Evolutionary conservation across 805 yeast genomes (phyloP), one percentile per base, ranked within the genome.

Genomic region (Clavispora carvajalis): DNA sequence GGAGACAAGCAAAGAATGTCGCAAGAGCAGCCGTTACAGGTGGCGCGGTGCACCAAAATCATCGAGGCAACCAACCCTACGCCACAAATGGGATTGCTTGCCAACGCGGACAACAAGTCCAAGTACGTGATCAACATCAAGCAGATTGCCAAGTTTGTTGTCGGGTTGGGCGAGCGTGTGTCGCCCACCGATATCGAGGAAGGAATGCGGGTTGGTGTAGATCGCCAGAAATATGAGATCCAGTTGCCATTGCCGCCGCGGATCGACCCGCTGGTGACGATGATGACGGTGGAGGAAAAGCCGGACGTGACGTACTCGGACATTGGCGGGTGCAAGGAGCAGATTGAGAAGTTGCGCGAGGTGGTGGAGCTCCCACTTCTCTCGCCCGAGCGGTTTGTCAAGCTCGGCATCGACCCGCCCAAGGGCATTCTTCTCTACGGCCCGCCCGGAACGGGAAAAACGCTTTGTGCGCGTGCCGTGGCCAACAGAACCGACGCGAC

Each of bases 241-340:
- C 96, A 91, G 73, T 74, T 93, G 56, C 99, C 99, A 22, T 74
- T 93, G 50, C 99, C 99, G 9, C 99, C 99, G 41, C 76, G 95
- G 58, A 93, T 93, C 60, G 99, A 93, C 63, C 98, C 99, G 11
- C 78, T 89, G 29, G 99, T 93, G 40, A 93, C 99, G 6, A 93
- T 93, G 99, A 93, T 93, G 99, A 91, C 98, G 2, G 99, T 93
- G 36, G 99, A 93, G 65, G 99, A 93, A 67, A 93, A 93, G 64
- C 99, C 99, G 11, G 99, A 93, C 66, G 98, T 93, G 28, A 93
- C 99, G 1, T 93, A 93, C 65, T 86, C 95, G 46, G 99, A 93
- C 62, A 90, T 93, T 48, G 99, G 99, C 54, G 99, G 99, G 28
- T 88, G 96, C 63, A 93, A 93, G 71, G 98, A 93, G 48, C 99